Conservation (phyloP, 768 basidiomycete genomes). For the Pluteus cervinus region DNA sequence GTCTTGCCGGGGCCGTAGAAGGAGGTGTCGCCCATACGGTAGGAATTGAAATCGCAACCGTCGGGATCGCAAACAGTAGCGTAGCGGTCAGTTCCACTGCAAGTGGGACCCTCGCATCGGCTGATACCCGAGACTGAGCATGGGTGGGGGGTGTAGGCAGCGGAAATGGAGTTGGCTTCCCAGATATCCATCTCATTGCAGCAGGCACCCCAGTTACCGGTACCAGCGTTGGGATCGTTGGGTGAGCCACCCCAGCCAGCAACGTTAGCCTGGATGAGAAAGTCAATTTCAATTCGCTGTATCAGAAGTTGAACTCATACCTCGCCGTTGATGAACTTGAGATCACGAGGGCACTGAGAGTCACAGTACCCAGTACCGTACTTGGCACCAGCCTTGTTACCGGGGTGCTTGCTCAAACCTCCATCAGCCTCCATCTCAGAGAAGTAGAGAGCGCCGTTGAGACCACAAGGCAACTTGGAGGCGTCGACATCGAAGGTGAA, state of each 20-base stretch:
- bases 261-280: conserved; percentile 12
- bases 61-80: conserved; percentile 46
- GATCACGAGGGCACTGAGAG: conserved; percentile 37
- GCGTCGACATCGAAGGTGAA: conserved; percentile 44
- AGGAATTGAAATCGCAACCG: conserved; percentile 62
- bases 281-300: background rate
- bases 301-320: too few relatives aligned
- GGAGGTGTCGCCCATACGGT: conserved; percentile 40
- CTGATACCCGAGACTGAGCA: conserved; percentile 34
- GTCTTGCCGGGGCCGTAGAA: conserved; percentile 44
- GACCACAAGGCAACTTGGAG: conserved; percentile 40
- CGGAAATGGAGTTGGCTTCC: conserved; percentile 47
- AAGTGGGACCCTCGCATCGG: conserved; percentile 35
- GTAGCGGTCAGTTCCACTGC: conserved; percentile 31
- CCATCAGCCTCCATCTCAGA: conserved; percentile 47
- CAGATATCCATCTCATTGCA: conserved; percentile 48
- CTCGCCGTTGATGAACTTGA: conserved; percentile 43
- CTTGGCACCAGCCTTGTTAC: conserved; percentile 39
- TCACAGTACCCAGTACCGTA: conserved; percentile 15
- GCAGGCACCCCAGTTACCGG: conserved; percentile 18
- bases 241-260: conserved; percentile 14
- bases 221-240: conserved; percentile 19
- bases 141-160: conserved; percentile 48
- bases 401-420: conserved; percentile 33
- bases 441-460: conserved; percentile 51